Percentiles rank a stretch among this genome's conserved stretches.
These are phyloP conservation scores for Eucalyptus paniculata DNA, from an alignment of 345 rosid species.

Conservation along the genomic window DNA sequence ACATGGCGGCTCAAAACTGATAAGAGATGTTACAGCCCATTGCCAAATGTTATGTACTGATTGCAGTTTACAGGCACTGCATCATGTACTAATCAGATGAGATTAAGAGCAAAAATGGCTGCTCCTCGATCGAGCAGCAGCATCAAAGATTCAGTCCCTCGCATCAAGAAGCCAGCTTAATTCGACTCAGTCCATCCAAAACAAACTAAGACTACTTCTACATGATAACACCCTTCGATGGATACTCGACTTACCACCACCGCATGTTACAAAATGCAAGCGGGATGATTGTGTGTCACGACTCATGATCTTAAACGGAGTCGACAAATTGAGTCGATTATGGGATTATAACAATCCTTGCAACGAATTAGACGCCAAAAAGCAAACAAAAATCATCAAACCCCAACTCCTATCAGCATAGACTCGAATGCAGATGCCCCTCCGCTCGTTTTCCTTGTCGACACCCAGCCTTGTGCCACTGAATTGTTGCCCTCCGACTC, in stretches of 20 bases:
- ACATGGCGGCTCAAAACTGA: not conserved
- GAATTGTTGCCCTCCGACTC: not conserved
- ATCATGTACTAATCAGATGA: not conserved
- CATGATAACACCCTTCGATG: not conserved
- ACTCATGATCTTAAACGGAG: not conserved
- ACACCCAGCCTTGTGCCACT: not conserved
- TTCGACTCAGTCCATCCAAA: not conserved
- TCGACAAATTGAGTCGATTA: not conserved
- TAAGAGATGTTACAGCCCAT: not conserved
- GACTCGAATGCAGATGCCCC: not conserved
- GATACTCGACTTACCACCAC: not conserved
- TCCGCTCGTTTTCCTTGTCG: not conserved
- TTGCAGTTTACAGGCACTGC: not conserved
- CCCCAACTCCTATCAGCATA: not conserved
- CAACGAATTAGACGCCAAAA: not conserved
- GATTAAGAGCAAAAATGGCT: not conserved
- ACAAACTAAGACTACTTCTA: not conserved
- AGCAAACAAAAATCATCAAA: not conserved
- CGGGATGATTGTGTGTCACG: not conserved
- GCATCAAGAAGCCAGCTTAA: not conserved
- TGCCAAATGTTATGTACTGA: not conserved
- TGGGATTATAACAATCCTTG: not conserved
- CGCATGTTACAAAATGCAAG: not conserved
- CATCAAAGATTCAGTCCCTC: not conserved
- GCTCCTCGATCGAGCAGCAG: not conserved